Evolutionary conservation across 2,329 filamentous ascomycete species (phyloP), one percentile per base, ranked within the genome.

Genomic region (Talaromyces pinophilus): DNA sequence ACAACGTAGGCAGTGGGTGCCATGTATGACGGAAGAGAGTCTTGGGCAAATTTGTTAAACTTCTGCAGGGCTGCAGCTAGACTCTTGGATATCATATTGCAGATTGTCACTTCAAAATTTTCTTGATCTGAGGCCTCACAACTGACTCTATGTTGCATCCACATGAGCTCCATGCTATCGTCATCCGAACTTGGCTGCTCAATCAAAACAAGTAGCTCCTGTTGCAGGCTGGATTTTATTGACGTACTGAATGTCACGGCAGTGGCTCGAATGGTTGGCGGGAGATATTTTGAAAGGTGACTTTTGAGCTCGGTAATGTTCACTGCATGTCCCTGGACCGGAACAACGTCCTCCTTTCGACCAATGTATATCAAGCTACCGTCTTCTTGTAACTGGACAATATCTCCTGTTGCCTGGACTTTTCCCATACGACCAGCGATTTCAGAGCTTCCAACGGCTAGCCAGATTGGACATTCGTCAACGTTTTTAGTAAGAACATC

Each of bases 1-100:
- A 80, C 71, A 7, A 83, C 68, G 64, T 83, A 84, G 0, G 75
- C 72, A 46, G 75, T 80, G 0, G 82, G 81, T 4, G 78, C 69
- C 77, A 82, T 79, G 68, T 81, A 81, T 2, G 80, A 78, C n/a
- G 81, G 78, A 33, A 84, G 74, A 22, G 78, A 64, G 10, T 64
- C 62, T n/a, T n/a, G 11, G 15, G 44, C n/a, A 15, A 64, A 64
- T 17, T 80, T 82, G 71, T 83, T 76, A 4, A 83, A 73, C 38
- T 76, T 78, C 67, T 79, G 81, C 5, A 82, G 68, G 10, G 74
- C 73, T 5, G 71, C 61, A 19, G 73, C 74, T 35, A 83, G 73
- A 17, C 67, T 71, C 15, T 70, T 67, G 0, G 80, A 68, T 5
- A 80, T 70, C 2, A 44, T 72, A 3, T 30, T 22, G 35, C 62